Evolutionary conservation across 2,329 filamentous ascomycete genomes (phyloP).

Genomic region (Drechslerella coelobrocha): DNA sequence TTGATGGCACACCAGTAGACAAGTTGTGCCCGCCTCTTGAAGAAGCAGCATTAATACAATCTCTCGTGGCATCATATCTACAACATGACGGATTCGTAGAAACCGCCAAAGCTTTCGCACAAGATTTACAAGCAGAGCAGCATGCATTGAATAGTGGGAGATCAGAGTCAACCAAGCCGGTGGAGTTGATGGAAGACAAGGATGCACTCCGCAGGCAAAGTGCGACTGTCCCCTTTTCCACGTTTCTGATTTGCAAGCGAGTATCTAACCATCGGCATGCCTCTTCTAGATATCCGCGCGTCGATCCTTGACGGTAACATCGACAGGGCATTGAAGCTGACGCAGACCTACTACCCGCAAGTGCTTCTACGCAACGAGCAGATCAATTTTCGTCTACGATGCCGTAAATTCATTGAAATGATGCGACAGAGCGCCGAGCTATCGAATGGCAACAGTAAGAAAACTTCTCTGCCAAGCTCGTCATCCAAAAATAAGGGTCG

Average conservation of each 20-base stretch:
- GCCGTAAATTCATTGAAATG: constrained; percentile 95
- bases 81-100: constrained; percentile 96
- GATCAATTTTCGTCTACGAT: constrained; percentile 85
- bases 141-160: constrained; percentile 66
- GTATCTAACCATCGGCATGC: constrained; percentile 29
- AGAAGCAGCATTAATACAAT: constrained; percentile 81
- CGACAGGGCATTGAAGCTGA: constrained; percentile 84
- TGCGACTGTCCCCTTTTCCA: constrained; percentile 60
- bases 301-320: constrained; percentile 92
- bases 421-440: constrained; percentile 68
- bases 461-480: constrained; percentile 57
- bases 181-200: constrained; percentile 78
- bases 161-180: constrained; percentile 61
- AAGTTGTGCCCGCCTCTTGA: constrained; percentile 69
- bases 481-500: constrained; percentile 55
- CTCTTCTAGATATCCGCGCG: constrained; percentile 73
- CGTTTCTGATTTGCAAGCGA: neutral
- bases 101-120: constrained; percentile 84
- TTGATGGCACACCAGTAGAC: constrained; percentile 67
- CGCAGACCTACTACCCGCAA: constrained; percentile 76
- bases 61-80: constrained; percentile 75
- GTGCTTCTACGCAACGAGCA: constrained; percentile 81
- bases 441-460: constrained; percentile 47
- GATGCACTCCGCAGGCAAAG: constrained; percentile 87
- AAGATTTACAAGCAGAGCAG: constrained; percentile 78